Evolutionary conservation across 2,329 filamentous ascomycete species (phyloP).

Genomic region (Colletotrichum sp.): DNA sequence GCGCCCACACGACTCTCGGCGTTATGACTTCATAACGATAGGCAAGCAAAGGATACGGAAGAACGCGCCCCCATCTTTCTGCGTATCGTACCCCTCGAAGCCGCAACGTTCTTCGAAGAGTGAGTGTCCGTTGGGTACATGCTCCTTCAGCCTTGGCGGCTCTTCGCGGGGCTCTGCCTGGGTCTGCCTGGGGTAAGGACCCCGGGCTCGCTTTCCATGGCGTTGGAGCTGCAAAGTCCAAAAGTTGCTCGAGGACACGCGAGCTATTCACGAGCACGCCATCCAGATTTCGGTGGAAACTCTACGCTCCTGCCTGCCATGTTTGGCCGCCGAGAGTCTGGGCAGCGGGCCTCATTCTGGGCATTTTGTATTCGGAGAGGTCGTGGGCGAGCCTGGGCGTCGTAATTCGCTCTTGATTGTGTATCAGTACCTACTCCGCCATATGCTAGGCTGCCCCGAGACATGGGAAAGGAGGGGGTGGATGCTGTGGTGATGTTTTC

Average conservation of each 20-base stretch:
- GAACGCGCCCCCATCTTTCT: not conserved
- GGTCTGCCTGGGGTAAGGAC: not conserved
- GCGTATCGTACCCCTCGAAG: not conserved
- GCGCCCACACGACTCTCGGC: not conserved
- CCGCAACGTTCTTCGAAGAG: not conserved
- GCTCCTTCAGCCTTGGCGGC: constrained; percentile 23
- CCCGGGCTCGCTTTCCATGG: not conserved
- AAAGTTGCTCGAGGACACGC: constrained; percentile 11
- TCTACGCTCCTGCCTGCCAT: constrained; percentile 9
- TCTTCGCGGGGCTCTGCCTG: constrained; percentile 11
- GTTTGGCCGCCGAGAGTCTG: constrained; percentile 16
- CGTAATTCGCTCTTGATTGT: not conserved
- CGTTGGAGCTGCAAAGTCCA: not conserved
- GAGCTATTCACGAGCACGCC: constrained; percentile 12
- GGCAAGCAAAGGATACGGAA: not conserved
- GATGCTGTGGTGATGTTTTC: constrained; percentile 2
- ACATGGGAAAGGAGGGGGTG: constrained; percentile 5
- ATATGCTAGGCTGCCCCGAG: not conserved
- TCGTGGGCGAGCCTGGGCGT: not conserved
- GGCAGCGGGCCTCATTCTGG: constrained; percentile 21
- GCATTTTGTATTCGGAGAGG: not conserved
- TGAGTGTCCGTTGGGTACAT: not conserved
- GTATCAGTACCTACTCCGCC: not conserved
- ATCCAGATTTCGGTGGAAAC: constrained; percentile 12
- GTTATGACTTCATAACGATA: constrained; percentile 23